Evolutionary conservation across 768 basidiomycete species (phyloP).

Genomic region (Trametopsis cervina): DNA sequence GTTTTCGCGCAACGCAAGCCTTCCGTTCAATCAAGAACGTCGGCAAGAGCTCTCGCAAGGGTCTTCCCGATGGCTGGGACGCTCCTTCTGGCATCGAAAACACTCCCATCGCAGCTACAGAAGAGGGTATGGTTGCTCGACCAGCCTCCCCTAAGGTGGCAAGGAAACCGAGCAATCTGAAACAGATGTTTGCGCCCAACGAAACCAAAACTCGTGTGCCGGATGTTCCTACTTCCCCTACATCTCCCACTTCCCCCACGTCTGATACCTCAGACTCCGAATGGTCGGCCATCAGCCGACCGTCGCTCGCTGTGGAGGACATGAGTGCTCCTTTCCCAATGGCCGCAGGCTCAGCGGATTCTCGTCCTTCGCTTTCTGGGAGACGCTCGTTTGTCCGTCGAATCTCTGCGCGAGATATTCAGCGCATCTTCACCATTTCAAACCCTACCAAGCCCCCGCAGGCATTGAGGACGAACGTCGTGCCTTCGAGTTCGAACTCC

Average conservation of each 20-base stretch:
- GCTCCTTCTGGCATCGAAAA: constrained; percentile 7
- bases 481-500: not conserved
- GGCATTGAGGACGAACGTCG: not conserved
- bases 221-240: constrained; percentile 10
- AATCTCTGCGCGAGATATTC: constrained; percentile 28
- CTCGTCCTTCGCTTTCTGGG: constrained; percentile 17
- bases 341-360: not conserved
- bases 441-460: not conserved
- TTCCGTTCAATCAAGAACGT: constrained; percentile 30
- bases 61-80: constrained; percentile 6
- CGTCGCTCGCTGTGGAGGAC: constrained; percentile 18
- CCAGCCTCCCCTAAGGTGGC: constrained; percentile 17
- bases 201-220: constrained; percentile 9
- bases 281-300: constrained; percentile 6
- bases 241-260: constrained; percentile 7
- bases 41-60: constrained; percentile 17
- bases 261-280: constrained; percentile 6
- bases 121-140: constrained; percentile 12
- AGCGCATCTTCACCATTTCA: constrained; percentile 23
- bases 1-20: constrained; percentile 27
- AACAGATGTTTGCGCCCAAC: constrained; percentile 21
- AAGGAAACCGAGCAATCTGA: constrained; percentile 21
- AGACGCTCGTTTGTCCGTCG: constrained; percentile 23
- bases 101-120: not conserved
- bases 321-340: constrained; percentile 4